Conservation (phyloP, 768 basidiomycete species). For the Mycena polygramma region DNA sequence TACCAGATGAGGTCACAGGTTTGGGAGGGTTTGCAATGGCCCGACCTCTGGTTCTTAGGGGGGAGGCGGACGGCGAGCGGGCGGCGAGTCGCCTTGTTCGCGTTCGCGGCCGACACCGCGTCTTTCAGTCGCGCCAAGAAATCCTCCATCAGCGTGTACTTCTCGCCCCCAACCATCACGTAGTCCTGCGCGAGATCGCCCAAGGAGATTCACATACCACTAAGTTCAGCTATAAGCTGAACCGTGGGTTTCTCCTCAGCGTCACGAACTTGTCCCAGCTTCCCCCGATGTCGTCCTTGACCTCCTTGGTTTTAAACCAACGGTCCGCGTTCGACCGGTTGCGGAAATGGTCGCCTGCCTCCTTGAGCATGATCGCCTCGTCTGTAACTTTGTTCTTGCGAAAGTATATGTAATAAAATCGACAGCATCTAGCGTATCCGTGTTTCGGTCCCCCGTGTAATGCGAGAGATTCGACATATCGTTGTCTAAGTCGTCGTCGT, state of each 20-base stretch:
- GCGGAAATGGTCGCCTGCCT: not conserved
- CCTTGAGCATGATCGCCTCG: not conserved
- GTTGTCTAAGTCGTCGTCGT: no score
- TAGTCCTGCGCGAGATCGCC: not conserved
- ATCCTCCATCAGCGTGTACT: not conserved
- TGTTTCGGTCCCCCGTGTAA: no score
- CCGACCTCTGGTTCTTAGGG: no score
- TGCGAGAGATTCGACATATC: no score
- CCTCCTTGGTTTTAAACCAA: not conserved
- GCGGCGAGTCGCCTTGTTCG: not conserved
- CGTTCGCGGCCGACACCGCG: not conserved
- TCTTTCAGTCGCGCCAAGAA: not conserved
- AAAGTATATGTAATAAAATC: no score
- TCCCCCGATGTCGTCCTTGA: not conserved
- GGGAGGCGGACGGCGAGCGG: no score
- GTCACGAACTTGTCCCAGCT: not conserved
- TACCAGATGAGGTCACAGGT: no score
- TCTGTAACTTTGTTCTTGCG: not conserved
- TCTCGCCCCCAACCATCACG: not conserved
- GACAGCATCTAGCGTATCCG: no score
- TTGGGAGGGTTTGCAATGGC: no score
- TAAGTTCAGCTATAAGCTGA: slow-evolving; percentile 11
- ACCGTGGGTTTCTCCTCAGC: slow-evolving; percentile 5
- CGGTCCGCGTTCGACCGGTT: not conserved
- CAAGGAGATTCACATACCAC: slow-evolving; percentile 9